Conservation (phyloP, 2,329 filamentous ascomycete genomes). For the Fusarium nematophilum region DNA sequence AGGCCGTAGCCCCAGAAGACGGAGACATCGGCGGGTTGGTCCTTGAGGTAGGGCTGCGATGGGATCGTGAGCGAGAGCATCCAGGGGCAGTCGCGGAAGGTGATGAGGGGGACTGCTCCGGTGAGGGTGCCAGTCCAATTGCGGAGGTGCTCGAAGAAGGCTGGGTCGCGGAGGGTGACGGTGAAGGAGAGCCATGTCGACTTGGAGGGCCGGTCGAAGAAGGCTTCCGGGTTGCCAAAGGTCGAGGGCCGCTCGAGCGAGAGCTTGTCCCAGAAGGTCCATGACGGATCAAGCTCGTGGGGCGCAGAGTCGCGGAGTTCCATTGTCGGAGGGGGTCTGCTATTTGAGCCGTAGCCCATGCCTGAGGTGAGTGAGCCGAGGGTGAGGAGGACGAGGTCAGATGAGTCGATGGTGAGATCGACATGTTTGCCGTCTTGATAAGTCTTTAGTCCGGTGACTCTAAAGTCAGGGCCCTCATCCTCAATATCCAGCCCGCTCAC, state of each 20-base stretch:
- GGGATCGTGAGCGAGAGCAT: conserved; percentile 42
- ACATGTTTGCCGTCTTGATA: conserved; percentile 31
- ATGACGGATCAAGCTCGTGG: conserved; percentile 38
- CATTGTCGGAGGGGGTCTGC: conserved; percentile 38
- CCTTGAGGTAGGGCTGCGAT: conserved; percentile 38
- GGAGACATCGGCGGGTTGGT: conserved; percentile 37
- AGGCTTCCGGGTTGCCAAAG: conserved; percentile 42
- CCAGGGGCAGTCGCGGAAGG: conserved; percentile 43
- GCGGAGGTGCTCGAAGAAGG: conserved; percentile 38
- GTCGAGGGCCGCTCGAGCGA: conserved; percentile 32
- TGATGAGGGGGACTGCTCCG: conserved; percentile 37
- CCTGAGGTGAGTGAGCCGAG: conserved; percentile 42
- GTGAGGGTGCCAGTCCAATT: conserved; percentile 40
- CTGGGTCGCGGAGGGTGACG: conserved; percentile 33
- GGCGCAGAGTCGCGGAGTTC: conserved; percentile 43
- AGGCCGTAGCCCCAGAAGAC: conserved; percentile 44
- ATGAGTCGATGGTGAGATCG: conserved; percentile 14
- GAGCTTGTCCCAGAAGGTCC: conserved; percentile 43
- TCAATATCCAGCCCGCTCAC: conserved; percentile 42
- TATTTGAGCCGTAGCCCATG: conserved; percentile 42
- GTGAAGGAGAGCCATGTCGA: conserved; percentile 45
- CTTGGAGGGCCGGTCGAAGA: conserved; percentile 44
- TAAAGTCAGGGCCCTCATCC: conserved; percentile 31
- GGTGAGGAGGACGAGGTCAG: conserved; percentile 37
- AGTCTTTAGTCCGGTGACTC: conserved; percentile 36